These are phyloP conservation scores for Fremontodendron californicum DNA, from an alignment of 345 rosid species.

Conservation along the genomic window DNA sequence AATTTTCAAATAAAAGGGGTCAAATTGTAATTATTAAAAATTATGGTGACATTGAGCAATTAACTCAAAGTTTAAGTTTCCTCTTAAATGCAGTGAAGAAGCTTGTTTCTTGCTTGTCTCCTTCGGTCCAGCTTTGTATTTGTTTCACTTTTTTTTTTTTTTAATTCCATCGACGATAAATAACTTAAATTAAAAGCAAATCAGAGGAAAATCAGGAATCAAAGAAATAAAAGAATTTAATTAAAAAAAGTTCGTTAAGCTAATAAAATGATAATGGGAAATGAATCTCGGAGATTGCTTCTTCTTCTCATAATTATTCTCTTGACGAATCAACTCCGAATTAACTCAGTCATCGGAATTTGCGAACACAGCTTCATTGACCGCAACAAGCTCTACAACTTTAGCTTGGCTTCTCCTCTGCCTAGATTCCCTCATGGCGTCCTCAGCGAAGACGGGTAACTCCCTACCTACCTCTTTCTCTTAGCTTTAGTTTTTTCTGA, in stretches of 20 bases:
- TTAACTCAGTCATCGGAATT: constrained; percentile 30
- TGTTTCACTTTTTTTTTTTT: not conserved
- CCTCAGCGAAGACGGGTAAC: constrained; percentile 98
- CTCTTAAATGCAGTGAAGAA: not conserved
- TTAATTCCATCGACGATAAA: not conserved
- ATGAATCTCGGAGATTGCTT: constrained; percentile 26
- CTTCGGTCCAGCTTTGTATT: not conserved
- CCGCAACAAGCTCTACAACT: constrained; percentile 50
- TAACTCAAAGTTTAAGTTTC: constrained; percentile 14
- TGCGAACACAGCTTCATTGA: constrained; percentile 63
- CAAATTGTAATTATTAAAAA: not conserved
- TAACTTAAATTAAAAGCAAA: not conserved
- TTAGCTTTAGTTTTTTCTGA: constrained; percentile 5
- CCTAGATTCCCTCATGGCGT: constrained; percentile 73
- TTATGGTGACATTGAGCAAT: not conserved
- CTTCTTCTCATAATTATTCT: constrained; percentile 29
- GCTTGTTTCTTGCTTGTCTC: not conserved
- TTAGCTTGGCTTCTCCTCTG: constrained; percentile 66
- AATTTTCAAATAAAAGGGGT: not conserved
- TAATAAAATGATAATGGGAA: constrained; percentile 14
- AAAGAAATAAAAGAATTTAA: not conserved
- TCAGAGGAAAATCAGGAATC: not conserved
- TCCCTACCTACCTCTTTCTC: constrained; percentile 8
- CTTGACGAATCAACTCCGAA: constrained; percentile 27
- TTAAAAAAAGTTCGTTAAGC: not conserved